Conservation (phyloP, 768 basidiomycete species). For the Artomyces pyxidatus region DNA sequence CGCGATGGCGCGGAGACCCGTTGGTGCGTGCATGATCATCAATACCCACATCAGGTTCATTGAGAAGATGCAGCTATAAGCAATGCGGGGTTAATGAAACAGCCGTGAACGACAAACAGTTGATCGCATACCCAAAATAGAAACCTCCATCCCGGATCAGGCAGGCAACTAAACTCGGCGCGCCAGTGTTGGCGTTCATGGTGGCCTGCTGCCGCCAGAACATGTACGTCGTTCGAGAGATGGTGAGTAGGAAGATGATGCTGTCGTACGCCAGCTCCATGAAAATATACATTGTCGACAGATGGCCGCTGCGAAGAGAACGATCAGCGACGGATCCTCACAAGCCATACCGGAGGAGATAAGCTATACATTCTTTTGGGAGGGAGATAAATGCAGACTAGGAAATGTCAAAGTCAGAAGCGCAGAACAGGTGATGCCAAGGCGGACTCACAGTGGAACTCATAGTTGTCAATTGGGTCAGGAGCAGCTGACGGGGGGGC, state of each 20-base stretch:
- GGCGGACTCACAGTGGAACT: conserved; percentile 11
- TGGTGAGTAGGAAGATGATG: conserved; percentile 13
- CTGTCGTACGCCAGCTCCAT: conserved; percentile 14
- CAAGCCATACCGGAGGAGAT: neutral
- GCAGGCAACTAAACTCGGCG: neutral
- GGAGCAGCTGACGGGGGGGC: conserved; percentile 7
- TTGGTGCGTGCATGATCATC: conserved; percentile 15
- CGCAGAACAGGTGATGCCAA: too few relatives aligned
- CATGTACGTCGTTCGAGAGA: conserved; percentile 13
- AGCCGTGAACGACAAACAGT: neutral
- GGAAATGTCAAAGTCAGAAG: too few relatives aligned
- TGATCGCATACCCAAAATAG: conserved; percentile 12
- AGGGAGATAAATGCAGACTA: conserved; percentile 15
- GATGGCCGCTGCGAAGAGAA: conserved; percentile 2
- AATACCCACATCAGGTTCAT: conserved; percentile 14
- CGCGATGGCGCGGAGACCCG: conserved; percentile 14
- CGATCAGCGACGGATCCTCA: too few relatives aligned
- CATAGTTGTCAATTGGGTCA: conserved; percentile 12
- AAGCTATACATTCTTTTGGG: conserved; percentile 9
- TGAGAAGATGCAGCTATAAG: conserved; percentile 11
- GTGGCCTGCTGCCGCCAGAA: conserved; percentile 5
- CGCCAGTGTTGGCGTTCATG: neutral
- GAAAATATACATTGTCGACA: conserved; percentile 13
- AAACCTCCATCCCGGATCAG: conserved; percentile 11
- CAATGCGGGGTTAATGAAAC: neutral